These are phyloP conservation scores for Paraphoma chrysanthemicola DNA, from an alignment of 2,329 filamentous ascomycete genomes.

Conservation along the genomic window DNA sequence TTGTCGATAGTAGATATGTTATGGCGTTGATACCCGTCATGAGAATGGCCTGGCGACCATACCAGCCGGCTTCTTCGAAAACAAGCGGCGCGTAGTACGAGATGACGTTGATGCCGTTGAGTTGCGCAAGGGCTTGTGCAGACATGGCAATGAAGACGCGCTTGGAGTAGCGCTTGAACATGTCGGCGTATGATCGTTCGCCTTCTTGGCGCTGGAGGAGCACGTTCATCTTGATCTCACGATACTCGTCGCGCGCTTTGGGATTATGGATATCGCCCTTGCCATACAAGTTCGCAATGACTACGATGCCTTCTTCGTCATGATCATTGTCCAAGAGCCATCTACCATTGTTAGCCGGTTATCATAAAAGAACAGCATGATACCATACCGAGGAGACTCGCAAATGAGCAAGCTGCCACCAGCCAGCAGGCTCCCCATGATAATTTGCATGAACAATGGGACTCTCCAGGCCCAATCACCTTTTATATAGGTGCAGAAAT, in stretches of 20 bases:
- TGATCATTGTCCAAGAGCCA: conserved; percentile 98
- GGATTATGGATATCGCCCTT: conserved; percentile 93
- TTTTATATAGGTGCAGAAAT: conserved; percentile 91
- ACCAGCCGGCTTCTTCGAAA: conserved; percentile 97
- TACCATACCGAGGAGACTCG: conserved; percentile 83
- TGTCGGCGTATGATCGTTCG: conserved; percentile 87
- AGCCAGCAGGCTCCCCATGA: conserved; percentile 88
- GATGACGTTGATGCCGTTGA: conserved; percentile 99
- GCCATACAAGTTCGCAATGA: conserved; percentile 97
- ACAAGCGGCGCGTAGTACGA: conserved; percentile 98
- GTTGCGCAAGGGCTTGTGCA: conserved; percentile 90
- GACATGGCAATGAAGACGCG: conserved; percentile 99
- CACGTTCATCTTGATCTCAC: conserved; percentile 99
- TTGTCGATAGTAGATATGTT: conserved; percentile 88
- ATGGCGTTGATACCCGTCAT: conserved; percentile 98
- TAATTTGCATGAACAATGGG: conserved; percentile 88
- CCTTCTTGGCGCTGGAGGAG: conserved; percentile 92
- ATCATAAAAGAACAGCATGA: not conserved
- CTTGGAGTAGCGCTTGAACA: conserved; percentile 91
- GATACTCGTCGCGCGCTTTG: conserved; percentile 93
- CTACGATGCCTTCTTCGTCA: conserved; percentile 96
- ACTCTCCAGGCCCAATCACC: conserved; percentile 88
- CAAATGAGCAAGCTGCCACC: conserved; percentile 91
- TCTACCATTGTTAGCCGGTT: conserved; percentile 55
- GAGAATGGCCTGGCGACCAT: conserved; percentile 85